Evolutionary conservation across 192 early-diverging fungal species (phyloP).

Genomic region (Gryganskiella cystojenkinii): DNA sequence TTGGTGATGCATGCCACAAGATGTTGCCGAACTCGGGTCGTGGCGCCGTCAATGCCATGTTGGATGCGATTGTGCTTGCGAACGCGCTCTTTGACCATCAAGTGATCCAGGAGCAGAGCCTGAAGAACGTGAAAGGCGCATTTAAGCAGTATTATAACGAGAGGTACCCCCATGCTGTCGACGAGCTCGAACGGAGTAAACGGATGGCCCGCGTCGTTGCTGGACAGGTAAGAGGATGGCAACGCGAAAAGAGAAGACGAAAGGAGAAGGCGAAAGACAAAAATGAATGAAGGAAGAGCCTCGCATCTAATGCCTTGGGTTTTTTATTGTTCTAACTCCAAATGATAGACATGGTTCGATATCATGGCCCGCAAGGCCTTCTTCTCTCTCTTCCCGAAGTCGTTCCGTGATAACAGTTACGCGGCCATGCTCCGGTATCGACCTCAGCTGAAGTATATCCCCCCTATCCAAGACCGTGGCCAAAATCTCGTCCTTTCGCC

Average conservation of each 20-base stretch:
- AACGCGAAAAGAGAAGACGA: too few relatives aligned
- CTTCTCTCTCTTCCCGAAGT: background rate
- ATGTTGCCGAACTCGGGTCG: conserved; percentile 5
- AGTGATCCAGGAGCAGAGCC: background rate
- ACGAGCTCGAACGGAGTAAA: conserved; percentile 2
- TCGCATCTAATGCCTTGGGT: background rate
- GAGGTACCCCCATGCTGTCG: conserved; percentile 6
- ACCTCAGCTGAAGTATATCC: conserved; percentile 2
- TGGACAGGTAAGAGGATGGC: background rate
- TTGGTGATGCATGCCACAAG: conserved; percentile 14
- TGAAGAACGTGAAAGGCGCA: background rate
- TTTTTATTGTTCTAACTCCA: background rate
- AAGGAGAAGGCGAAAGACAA: background rate
- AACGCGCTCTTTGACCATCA: conserved; percentile 1
- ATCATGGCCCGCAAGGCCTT: conserved; percentile 6
- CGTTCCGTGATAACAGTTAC: conserved; percentile 6
- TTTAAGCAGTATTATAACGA: conserved; percentile 10
- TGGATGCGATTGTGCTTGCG: conserved; percentile 5
- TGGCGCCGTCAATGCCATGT: conserved; percentile 16
- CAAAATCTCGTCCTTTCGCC: background rate
- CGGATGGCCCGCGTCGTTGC: conserved; percentile 10
- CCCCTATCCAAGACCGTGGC: background rate
- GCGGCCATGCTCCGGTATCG: conserved; percentile 6
- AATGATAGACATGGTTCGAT: conserved; percentile 3
- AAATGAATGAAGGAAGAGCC: background rate